Conservation (phyloP, 805 yeast genomes). For the Kluyveromyces wickerhamii region DNA sequence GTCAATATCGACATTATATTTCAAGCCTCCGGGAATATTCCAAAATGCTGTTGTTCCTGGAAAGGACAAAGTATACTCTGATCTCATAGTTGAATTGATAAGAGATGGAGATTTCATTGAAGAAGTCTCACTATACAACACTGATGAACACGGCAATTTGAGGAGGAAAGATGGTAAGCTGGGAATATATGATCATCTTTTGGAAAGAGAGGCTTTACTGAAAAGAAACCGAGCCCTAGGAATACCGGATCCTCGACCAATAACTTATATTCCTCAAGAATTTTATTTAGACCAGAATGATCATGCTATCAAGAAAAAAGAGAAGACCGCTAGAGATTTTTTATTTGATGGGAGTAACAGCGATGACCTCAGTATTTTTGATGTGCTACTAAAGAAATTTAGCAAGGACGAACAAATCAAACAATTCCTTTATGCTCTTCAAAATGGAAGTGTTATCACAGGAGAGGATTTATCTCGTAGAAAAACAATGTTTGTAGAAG, state of each 20-base stretch:
- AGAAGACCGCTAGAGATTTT: conserved; percentile 16
- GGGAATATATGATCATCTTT: conserved; percentile 31
- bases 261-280: conserved; percentile 22
- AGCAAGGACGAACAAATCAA: conserved; percentile 26
- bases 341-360: conserved; percentile 16
- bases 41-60: conserved; percentile 50
- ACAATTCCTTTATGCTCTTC: conserved; percentile 37
- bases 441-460: conserved; percentile 33
- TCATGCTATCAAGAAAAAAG: conserved; percentile 15
- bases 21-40: conserved; percentile 53
- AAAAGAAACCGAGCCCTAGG: conserved; percentile 31
- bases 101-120: conserved; percentile 52
- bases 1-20: conserved; percentile 38
- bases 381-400: conserved; percentile 27
- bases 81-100: conserved; percentile 42
- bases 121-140: conserved; percentile 38
- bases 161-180: conserved; percentile 45
- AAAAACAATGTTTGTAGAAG: conserved; percentile 33
- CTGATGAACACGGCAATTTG: conserved; percentile 32
- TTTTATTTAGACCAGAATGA: conserved; percentile 21
- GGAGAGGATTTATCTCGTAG: conserved; percentile 22
- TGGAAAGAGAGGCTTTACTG: conserved; percentile 25
- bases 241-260: conserved; percentile 22
- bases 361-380: conserved; percentile 22
- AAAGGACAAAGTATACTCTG: conserved; percentile 13